Conservation (phyloP, 2,329 filamentous ascomycete species). For the Aspergillus sp. region DNA sequence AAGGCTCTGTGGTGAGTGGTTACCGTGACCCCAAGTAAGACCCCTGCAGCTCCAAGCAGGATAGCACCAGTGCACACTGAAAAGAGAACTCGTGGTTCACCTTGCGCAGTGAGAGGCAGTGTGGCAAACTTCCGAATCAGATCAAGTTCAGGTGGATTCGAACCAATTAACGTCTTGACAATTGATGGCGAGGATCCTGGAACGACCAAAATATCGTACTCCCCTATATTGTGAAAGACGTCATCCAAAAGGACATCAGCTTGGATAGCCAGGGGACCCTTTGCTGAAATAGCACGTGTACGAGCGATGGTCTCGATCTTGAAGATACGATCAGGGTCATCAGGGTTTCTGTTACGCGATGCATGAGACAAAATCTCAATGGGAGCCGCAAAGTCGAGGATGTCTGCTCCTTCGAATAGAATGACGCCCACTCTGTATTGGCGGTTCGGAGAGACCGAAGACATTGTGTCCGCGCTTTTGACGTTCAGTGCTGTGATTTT, state of each 20-base stretch:
- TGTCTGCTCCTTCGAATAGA: slow-evolving; percentile 33
- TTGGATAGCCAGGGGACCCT: slow-evolving; percentile 21
- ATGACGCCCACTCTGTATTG: slow-evolving; percentile 33
- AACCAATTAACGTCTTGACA: slow-evolving; percentile 19
- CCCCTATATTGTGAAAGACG: slow-evolving; percentile 18
- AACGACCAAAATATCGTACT: slow-evolving; percentile 36
- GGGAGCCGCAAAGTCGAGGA: slow-evolving; percentile 39
- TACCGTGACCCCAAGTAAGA: slow-evolving; percentile 27
- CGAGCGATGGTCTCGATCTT: slow-evolving; percentile 29
- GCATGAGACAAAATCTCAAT: slow-evolving; percentile 32
- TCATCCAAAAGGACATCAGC: slow-evolving; percentile 26
- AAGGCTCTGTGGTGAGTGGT: slow-evolving; percentile 36
- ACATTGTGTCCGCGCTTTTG: too few species aligned
- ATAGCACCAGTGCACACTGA: slow-evolving; percentile 38
- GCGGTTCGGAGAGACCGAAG: too few species aligned
- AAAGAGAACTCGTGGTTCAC: slow-evolving; percentile 27
- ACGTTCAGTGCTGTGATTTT: too few species aligned
- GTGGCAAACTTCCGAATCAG: slow-evolving; percentile 17
- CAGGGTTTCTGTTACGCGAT: slow-evolving; percentile 20
- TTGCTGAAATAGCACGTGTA: slow-evolving; percentile 17
- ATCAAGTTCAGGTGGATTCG: slow-evolving; percentile 13
- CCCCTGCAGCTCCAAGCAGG: slow-evolving; percentile 32
- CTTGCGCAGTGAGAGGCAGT: slow-evolving; percentile 13
- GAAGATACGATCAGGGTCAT: slow-evolving; percentile 25
- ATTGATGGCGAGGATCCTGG: slow-evolving; percentile 28